Evolutionary conservation across 257 asterid genomes (phyloP), one percentile per base, ranked within the genome.

Genomic region (Gentiana dahurica): DNA sequence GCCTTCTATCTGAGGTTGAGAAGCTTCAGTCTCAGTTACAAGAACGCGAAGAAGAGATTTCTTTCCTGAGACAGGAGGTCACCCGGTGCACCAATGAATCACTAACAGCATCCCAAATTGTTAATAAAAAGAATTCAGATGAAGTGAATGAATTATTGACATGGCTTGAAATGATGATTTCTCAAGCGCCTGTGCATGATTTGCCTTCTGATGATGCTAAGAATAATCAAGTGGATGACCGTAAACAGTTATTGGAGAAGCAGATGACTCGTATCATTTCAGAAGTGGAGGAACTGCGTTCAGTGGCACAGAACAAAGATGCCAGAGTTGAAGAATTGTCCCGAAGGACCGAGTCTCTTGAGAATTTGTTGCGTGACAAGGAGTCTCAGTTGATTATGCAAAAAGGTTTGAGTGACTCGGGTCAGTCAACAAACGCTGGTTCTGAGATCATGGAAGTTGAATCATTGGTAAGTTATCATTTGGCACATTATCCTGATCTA

Each of bases 61-160:
- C 98, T 73, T 92, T 92, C 74, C 93, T 92, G 61, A 72, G 98
- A 78, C 93, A 88, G 77, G 98, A 92, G 80, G 95, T 92, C 65
- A 88, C 98, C 45, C 75, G 98, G 75, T 85, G 94, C 84, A 88
- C 97, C 3, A 83, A 85, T 62, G 95, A 88, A 73, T 81, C 82
- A 60, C 77, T 92, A 61, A 67, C 89, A 64, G 79, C 80, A 35
- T 68, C 94, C 69, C 93, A 91, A 71, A 82, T 68, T 73, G 72
- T 66, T 75, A 81, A 76, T 78, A 78, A 74, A 74, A 80, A 62
- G 67, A 61, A 69, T 67, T 63, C 80, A 5, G 94, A 78, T 75
- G 97, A 92, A 79, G 61, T 85, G 67, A 75, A 71, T 64, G 89
- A 74, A 55, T 73, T 88, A 49, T 72, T 92, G 62, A 38, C 79